Base-by-base conservation (phyloP, 108 stramenopile genomes). In the Craspedostauros australis region DNA sequence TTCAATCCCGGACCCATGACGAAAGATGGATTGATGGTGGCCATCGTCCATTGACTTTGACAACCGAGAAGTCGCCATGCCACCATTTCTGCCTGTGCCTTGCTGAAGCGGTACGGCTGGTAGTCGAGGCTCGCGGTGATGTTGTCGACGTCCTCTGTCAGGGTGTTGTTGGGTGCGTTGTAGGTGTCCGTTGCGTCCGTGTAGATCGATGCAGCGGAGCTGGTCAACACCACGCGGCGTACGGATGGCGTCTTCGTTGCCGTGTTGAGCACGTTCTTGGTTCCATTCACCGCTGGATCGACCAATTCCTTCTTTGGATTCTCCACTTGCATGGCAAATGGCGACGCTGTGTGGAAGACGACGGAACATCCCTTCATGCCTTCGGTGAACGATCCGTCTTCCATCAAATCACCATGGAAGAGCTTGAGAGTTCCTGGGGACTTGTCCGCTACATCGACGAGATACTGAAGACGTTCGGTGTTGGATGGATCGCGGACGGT, bases 201-300 rank as follows among this genome's bases (percentile, higher is more conserved):
- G 24, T 45, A 30, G 16, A 46, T 64, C 20, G 63, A 53, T 2
- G 14, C 29, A 19, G 12, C n/a, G 29, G 44, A 46, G 29, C 24
- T 28, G 15, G 63, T 64, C 19, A 64, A 16, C 6, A 64, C 63
- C 11, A 64, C 50, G 1, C 63, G 53, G 9, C 36, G 29, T 25
- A 64, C 63, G 12, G 63, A 56, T 8, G 63, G 63, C 5, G 54
- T 64, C 12, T 56, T 53, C 6, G 15, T 34, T 1, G 54, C 54
- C 16, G n/a, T 22, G 5, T 32, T 29, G 14, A 64, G 34, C 3
- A 64, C 63, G 29, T 46, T 64, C 29, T 24, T 18, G 28, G 56
- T 57, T 26, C 56, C 56, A n/a, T n/a, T n/a, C n/a, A n/a, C n/a
- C n/a, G n/a, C n/a, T n/a, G n/a, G n/a, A n/a, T n/a, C n/a, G n/a